Evolutionary conservation across 768 basidiomycete genomes (phyloP), one percentile per base, ranked within the genome.

Genomic region (Mycena belliarum): DNA sequence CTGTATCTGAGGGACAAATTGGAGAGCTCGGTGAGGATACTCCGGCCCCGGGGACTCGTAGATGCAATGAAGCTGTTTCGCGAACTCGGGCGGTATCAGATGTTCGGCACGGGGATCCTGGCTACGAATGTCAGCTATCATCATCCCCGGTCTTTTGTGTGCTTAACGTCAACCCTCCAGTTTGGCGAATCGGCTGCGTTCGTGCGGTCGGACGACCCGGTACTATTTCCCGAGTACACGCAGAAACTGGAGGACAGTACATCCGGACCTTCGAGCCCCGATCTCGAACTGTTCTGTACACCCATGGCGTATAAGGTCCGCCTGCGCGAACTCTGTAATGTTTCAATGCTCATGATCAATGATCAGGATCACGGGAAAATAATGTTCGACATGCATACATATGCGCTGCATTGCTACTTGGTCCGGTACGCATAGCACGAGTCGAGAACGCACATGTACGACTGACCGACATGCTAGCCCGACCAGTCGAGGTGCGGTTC

Each of bases 121-220:
- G 73, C 81, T 2, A 78, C 71, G 37, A 89, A 86, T 64, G 88
- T 88, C 46, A 48, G 74, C 67, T 0, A 15, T 44, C 50, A 11
- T 1, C 12, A 12, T 7, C 54, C 32, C 25, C 8, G 15, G 54
- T 53, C 11, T 25, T 14, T 6, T 35, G 29, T 47, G 49, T 37
- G 24, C 26, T 42, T 55, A 10, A 52, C 24, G 7, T 12, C 16
- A 10, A 49, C 25, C n/a, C 16, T 55, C 23, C 57, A 81, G 79
- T 72, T 79, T 32, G 79, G 74, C 15, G 86, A 87, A 69, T 75
- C 80, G 6, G 83, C 78, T 26, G 86, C 83, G 1, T 87, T 88
- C 63, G 69, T 83, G 40, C 81, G 85, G 15, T 78, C 82, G 6
- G 78, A 79, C 55, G 82, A 87, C 55, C 77, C 78, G 1, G 64